Base-by-base conservation (phyloP, 805 yeast genomes). In the Candida stauntonica region DNA sequence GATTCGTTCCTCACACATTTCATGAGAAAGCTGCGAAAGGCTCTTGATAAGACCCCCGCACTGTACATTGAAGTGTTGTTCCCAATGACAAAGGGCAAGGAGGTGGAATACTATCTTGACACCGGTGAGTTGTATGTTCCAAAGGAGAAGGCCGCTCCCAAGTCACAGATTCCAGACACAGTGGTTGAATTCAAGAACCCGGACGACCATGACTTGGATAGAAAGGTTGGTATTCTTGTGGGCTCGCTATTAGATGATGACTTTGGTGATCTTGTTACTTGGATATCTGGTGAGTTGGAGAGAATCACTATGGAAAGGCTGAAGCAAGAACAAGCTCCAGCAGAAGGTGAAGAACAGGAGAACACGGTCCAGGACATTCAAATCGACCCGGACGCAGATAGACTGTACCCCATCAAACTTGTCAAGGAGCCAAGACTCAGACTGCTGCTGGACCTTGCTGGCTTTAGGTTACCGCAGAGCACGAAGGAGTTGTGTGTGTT, bases 31-130 rank as follows among this genome's bases (percentile, higher is more conserved):
- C 67, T 79, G 50, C 75, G 64, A 33, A 63, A 60, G 53, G 70
- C 63, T 42, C 65, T 70, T 40, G 67, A 60, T 17, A 68, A 57
- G 49, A 72, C 79, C 45, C 89, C 74, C 33, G 64, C 71, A 38
- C 70, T 70, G 51, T 77, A 58, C 46, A 64, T 75, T 5, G 95
- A 87, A 52, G 51, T 91, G 4, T 62, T 87, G 36, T 86, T 86
- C 55, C 75, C 84, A 31, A 66, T 80, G 49, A 46, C 66, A 44
- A 75, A 55, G 60, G 77, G 66, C 52, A 62, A 60, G 16, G 71
- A 57, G 44, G 64, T 68, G 17, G 63, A 66, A 43, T 63, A 68
- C 31, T 91, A 70, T 49, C 70, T 81, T 45, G 68, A 76, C 26
- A 68, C 79, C 5, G 95, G 95, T 17, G 77, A 77, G 12, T 35